These are phyloP conservation scores for Cajanus cajan DNA, from an alignment of 306 rosid genomes.

Conservation along the genomic window DNA sequence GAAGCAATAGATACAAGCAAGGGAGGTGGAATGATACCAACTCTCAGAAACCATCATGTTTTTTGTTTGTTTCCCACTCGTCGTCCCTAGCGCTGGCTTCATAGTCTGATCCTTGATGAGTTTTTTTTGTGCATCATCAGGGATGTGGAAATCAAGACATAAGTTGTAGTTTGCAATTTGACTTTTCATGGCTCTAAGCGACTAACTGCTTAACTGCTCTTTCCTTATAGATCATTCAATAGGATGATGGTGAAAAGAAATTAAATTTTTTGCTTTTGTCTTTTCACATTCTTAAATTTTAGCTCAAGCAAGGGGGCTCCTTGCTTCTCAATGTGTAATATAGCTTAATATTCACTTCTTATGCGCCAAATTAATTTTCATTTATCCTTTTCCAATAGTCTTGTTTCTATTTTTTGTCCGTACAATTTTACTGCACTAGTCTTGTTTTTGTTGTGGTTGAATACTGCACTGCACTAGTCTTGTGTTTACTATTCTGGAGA, in stretches of 20 bases:
- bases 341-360: background rate
- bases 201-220: background rate
- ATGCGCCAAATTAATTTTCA: background rate
- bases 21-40: conserved; percentile 78
- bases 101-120: background rate
- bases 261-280: background rate
- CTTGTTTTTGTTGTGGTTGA: too few relatives aligned
- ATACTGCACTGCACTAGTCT: background rate
- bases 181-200: background rate
- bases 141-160: background rate
- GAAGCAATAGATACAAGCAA: conserved; percentile 76
- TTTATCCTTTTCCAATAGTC: background rate
- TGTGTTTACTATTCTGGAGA: too few relatives aligned
- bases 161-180: background rate
- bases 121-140: too few relatives aligned
- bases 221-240: too few relatives aligned
- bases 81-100: conserved; percentile 50
- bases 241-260: background rate
- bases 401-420: background rate
- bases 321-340: too few relatives aligned
- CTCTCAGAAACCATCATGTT: conserved; percentile 47
- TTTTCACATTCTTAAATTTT: background rate
- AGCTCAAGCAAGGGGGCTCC: background rate
- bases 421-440: background rate
- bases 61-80: conserved; percentile 48